A percentile compares a stretch with the other conserved stretches of the same genome.
Conservation (phyloP, 441 rosid genomes). For the Erodium chrysanthum region DNA sequence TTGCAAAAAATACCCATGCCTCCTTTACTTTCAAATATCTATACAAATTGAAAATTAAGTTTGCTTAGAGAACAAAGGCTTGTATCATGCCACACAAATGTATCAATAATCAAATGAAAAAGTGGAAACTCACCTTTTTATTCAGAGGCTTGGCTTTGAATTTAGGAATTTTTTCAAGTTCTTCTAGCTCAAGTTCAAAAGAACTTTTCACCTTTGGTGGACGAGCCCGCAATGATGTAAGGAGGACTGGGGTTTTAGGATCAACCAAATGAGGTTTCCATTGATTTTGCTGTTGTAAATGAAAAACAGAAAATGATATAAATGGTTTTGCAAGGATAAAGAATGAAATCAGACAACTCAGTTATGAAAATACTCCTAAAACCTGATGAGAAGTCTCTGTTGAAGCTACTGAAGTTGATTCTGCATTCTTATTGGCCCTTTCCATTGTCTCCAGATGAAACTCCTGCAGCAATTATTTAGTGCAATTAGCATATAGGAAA, state of each 20-base stretch:
- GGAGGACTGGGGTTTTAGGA: constrained; percentile 76
- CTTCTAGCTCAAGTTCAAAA: constrained; percentile 72
- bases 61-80: not conserved
- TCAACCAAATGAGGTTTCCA: constrained; percentile 61
- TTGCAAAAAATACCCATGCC: constrained; percentile 73
- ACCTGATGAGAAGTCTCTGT: constrained; percentile 72
- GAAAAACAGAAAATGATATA: not conserved
- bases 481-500: not conserved
- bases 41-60: constrained; percentile 12
- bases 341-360: not conserved
- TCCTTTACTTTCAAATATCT: constrained; percentile 97
- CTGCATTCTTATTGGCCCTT: constrained; percentile 68
- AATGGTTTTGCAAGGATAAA: not conserved
- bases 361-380: not conserved
- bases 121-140: constrained; percentile 52
- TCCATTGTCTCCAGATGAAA: constrained; percentile 75
- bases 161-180: constrained; percentile 75
- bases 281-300: constrained; percentile 34
- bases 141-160: constrained; percentile 93
- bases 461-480: constrained; percentile 42
- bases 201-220: constrained; percentile 68
- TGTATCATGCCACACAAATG: not conserved
- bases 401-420: constrained; percentile 69
- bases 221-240: constrained; percentile 78
- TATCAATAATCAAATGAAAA: not conserved